phyloP scores from a whole-genome alignment of 768 basidiomycete species.

The Tulasnella sp. region DNA sequence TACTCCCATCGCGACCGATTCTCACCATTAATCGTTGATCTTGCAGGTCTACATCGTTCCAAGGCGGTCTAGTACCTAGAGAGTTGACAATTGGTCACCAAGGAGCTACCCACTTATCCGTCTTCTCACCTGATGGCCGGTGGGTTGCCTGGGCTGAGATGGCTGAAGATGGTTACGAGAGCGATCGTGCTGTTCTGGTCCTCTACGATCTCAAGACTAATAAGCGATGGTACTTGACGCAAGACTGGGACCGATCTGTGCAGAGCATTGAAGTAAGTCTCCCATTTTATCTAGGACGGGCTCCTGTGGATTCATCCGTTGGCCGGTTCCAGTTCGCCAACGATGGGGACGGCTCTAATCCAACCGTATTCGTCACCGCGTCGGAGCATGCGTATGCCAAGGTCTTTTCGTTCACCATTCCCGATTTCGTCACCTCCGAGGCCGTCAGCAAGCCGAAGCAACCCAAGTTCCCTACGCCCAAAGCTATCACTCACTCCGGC shows the following conservation, averaged over 20 bases:
- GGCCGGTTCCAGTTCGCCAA: slow-evolving; percentile 3
- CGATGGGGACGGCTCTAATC: slow-evolving; percentile 13
- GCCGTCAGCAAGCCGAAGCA: slow-evolving; percentile 56
- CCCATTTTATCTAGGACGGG: neutral
- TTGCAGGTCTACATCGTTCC: slow-evolving; percentile 26
- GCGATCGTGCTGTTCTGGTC: slow-evolving; percentile 21
- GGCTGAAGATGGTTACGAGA: slow-evolving; percentile 30
- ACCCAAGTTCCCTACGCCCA: slow-evolving; percentile 70
- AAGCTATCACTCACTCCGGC: slow-evolving; percentile 57
- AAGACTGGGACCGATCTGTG: slow-evolving; percentile 11
- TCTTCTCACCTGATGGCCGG: slow-evolving; percentile 26
- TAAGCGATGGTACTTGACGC: slow-evolving; percentile 19
- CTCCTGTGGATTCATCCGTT: neutral
- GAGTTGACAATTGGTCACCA: slow-evolving; percentile 29
- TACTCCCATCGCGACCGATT: neutral
- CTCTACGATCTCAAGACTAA: slow-evolving; percentile 22
- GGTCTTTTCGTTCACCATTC: slow-evolving; percentile 42
- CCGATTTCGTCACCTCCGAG: neutral
- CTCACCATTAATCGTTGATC: neutral
- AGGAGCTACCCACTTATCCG: slow-evolving; percentile 26
- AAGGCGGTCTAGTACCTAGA: slow-evolving; percentile 20
- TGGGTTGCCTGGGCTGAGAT: slow-evolving; percentile 28
- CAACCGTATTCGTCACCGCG: slow-evolving; percentile 38
- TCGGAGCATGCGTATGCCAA: slow-evolving; percentile 55
- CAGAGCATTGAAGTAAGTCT: neutral